Percentiles rank a stretch among this genome's conserved stretches.
Conservation (phyloP, 495 filamentous ascomycete species). For the Penicillium dipodomyicola region DNA sequence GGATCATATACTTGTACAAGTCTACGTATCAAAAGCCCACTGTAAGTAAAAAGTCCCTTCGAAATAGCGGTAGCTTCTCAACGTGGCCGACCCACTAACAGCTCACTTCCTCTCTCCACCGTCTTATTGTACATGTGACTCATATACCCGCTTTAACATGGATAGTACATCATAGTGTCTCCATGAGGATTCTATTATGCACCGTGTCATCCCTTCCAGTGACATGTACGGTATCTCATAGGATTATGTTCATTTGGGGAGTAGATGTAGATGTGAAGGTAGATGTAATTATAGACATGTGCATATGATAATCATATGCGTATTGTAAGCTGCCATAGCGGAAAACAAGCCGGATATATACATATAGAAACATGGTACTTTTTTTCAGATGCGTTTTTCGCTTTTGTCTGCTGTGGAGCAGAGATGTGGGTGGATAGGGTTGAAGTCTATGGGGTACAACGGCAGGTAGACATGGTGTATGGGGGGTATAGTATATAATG, state of each 20-base stretch:
- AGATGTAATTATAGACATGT: not conserved
- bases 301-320: conserved; percentile 1
- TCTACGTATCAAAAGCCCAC: not conserved
- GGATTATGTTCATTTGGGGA: not conserved
- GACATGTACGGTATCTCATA: not conserved
- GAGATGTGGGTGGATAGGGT: not conserved
- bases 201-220: not conserved
- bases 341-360: not conserved
- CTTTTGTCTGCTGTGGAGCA: not conserved
- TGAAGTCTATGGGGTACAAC: conserved; percentile 22
- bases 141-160: not conserved
- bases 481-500: conserved; percentile 18
- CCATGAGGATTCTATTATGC: conserved; percentile 2
- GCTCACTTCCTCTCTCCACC: not conserved
- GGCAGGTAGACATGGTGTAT: conserved; percentile 7
- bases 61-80: conserved; percentile 6
- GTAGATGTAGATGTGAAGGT: not conserved
- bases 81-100: conserved; percentile 5
- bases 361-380: not conserved
- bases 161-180: not conserved
- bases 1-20: not conserved
- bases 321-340: conserved; percentile 5
- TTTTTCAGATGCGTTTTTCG: not conserved
- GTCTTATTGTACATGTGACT: conserved; percentile 1
- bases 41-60: not conserved